Evolutionary conservation across 2,329 filamentous ascomycete genomes (phyloP).

Genomic region (Fusarium sambucinum): DNA sequence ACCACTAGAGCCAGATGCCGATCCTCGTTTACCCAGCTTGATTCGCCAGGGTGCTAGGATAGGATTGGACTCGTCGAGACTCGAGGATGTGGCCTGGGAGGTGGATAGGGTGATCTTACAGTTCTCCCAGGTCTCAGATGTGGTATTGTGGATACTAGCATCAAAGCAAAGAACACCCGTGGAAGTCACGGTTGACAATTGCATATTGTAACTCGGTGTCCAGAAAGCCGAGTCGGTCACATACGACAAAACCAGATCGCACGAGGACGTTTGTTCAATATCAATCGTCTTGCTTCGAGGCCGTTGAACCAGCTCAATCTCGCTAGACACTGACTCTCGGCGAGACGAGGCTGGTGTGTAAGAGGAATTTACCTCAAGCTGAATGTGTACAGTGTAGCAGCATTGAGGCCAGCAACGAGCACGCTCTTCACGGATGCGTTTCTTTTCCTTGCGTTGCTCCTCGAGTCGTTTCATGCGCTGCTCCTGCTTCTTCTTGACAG

Average conservation of each 20-base stretch:
- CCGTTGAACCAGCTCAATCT: constrained; percentile 61
- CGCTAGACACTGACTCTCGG: constrained; percentile 64
- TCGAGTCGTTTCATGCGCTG: constrained; percentile 53
- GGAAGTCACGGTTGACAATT: constrained; percentile 67
- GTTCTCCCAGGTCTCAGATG: constrained; percentile 72
- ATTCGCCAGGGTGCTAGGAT: constrained; percentile 68
- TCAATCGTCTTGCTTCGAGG: constrained; percentile 50
- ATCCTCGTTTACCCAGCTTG: constrained; percentile 56
- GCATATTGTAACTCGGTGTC: constrained; percentile 72
- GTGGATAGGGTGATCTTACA: constrained; percentile 72
- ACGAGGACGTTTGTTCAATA: constrained; percentile 43
- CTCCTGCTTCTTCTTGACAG: constrained; percentile 53
- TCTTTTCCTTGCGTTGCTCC: constrained; percentile 58
- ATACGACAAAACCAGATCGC: constrained; percentile 68
- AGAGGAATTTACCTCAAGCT: constrained; percentile 58
- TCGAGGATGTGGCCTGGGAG: constrained; percentile 69
- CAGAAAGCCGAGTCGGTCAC: constrained; percentile 69
- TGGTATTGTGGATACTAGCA: constrained; percentile 71
- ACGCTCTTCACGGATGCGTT: constrained; percentile 57
- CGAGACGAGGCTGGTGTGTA: constrained; percentile 62
- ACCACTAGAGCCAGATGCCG: constrained; percentile 32
- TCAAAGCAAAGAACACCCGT: constrained; percentile 70
- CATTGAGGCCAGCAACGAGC: constrained; percentile 63
- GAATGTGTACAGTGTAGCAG: constrained; percentile 63
- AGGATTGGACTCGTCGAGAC: constrained; percentile 67